A percentile compares a stretch with the other conserved stretches of the same genome.
phyloP scores from a whole-genome alignment of 768 basidiomycete genomes.

The Pholiota conissans region DNA sequence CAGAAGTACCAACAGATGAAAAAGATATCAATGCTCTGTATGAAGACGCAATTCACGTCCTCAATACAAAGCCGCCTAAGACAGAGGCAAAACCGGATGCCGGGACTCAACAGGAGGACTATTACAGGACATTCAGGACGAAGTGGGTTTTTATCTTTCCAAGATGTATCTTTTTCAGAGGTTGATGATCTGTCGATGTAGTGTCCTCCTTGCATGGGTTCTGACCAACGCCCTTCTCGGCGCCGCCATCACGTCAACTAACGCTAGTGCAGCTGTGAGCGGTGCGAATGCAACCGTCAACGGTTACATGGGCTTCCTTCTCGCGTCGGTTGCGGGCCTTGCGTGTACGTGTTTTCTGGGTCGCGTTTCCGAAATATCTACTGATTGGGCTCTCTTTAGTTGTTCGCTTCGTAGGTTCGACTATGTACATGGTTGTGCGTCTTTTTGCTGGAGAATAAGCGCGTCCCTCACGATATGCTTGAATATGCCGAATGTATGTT shows the following conservation, averaged over 20 bases:
- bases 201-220: constrained; percentile 85
- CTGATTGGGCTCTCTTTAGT: constrained; percentile 43
- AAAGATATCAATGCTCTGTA: constrained; percentile 89
- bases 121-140: constrained; percentile 86
- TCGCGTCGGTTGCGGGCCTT: constrained; percentile 86
- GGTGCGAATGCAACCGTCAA: constrained; percentile 59
- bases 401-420: constrained; percentile 81
- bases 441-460: constrained; percentile 85
- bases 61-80: constrained; percentile 78
- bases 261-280: constrained; percentile 44
- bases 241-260: constrained; percentile 67
- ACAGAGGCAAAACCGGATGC: constrained; percentile 61
- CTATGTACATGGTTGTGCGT: constrained; percentile 80
- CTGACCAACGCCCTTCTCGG: constrained; percentile 82
- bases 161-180: neutral
- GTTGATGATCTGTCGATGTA: constrained; percentile 13
- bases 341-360: constrained; percentile 58
- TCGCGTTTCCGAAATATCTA: neutral
- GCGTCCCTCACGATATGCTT: neutral
- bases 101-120: constrained; percentile 76
- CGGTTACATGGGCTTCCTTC: constrained; percentile 86
- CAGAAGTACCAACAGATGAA: constrained; percentile 80
- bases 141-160: constrained; percentile 52
- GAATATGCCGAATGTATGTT: neutral
- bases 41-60: constrained; percentile 84